Conservation (phyloP, 1,284 basidiomycete species). For the Cystobasidium sp. region DNA sequence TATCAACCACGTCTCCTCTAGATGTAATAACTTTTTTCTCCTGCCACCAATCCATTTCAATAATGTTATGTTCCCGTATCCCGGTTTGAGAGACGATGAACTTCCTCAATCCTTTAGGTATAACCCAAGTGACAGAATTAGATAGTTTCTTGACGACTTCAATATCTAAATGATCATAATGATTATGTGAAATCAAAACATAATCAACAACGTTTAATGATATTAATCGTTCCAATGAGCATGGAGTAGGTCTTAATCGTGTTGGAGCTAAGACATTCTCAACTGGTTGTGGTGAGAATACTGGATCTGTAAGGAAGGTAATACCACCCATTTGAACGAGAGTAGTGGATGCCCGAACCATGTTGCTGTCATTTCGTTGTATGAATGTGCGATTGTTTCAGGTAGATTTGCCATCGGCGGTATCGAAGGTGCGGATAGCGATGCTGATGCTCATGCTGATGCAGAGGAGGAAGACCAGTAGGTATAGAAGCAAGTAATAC, state of each 20-base stretch:
- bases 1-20: neutral
- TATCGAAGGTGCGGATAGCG: neutral
- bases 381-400: neutral
- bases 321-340: conserved; percentile 61
- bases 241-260: conserved; percentile 43
- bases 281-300: conserved; percentile 53
- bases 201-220: conserved; percentile 50
- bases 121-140: conserved; percentile 51
- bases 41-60: conserved; percentile 57
- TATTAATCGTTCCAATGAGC: conserved; percentile 32
- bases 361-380: conserved; percentile 40
- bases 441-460: neutral
- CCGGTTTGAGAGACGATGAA: conserved; percentile 51
- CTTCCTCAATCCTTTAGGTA: conserved; percentile 52
- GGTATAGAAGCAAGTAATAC: neutral
- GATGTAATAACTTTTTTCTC: conserved; percentile 19
- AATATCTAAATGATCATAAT: conserved; percentile 45
- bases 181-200: conserved; percentile 55
- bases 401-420: conserved; percentile 1
- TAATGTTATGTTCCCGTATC: conserved; percentile 47
- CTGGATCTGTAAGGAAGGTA: conserved; percentile 61
- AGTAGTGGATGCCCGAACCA: conserved; percentile 59
- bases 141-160: conserved; percentile 47
- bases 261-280: conserved; percentile 44
- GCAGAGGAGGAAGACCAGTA: conserved; percentile 9